Evolutionary conservation across 371 early-diverging fungal species (phyloP).

Genomic region (Polyrhizophydium stewartii): DNA sequence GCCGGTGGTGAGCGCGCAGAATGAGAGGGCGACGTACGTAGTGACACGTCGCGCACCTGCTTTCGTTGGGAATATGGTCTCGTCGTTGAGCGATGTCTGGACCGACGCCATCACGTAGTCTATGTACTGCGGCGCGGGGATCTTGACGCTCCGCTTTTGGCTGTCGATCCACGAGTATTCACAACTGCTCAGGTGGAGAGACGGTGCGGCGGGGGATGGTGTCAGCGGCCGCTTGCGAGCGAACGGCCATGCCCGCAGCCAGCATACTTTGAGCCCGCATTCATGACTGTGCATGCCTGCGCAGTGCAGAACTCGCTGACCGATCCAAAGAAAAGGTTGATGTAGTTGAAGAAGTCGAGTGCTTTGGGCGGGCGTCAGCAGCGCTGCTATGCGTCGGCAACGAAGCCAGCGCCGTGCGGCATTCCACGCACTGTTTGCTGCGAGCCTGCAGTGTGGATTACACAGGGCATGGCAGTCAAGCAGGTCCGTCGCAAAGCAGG

Average conservation of each 20-base stretch:
- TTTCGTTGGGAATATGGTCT: slow-evolving; percentile 78
- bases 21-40: not conserved
- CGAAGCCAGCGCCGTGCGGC: not conserved
- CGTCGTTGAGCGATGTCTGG: slow-evolving; percentile 82
- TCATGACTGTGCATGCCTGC: slow-evolving; percentile 79
- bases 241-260: not conserved
- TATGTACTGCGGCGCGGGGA: slow-evolving; percentile 91
- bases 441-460: slow-evolving; percentile 19
- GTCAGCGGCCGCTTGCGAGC: not conserved
- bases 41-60: slow-evolving; percentile 25
- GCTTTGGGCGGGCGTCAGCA: too few relatives aligned
- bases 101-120: slow-evolving; percentile 90
- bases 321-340: slow-evolving; percentile 88
- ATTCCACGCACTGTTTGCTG: slow-evolving; percentile 30
- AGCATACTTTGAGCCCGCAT: slow-evolving; percentile 74
- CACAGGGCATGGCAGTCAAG: too few relatives aligned
- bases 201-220: not conserved
- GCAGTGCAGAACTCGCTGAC: slow-evolving; percentile 86
- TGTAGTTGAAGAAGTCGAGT: slow-evolving; percentile 92
- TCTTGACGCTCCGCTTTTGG: slow-evolving; percentile 71
- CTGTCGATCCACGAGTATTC: slow-evolving; percentile 93
- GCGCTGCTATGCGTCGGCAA: not conserved
- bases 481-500: too few relatives aligned
- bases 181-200: slow-evolving; percentile 44
- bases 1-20: slow-evolving; percentile 13